Conservation (phyloP, 805 yeast species). For the Dipodascus geniculatus region DNA sequence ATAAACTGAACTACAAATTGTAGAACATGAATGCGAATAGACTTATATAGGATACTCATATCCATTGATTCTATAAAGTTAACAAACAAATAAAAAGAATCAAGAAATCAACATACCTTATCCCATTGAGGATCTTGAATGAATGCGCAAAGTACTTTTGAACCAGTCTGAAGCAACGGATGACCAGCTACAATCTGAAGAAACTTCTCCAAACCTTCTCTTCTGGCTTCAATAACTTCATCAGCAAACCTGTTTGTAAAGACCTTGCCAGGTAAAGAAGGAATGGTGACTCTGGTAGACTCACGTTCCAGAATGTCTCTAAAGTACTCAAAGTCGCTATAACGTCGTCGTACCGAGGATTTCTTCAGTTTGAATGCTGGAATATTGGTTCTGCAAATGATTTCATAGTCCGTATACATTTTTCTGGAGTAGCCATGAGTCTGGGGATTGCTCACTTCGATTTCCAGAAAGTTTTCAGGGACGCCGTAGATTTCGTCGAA, state of each 20-base stretch:
- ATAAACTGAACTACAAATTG: too few species aligned
- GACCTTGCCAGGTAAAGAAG: slow-evolving; percentile 85
- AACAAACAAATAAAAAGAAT: too few species aligned
- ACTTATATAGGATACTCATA: neutral
- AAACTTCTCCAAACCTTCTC: slow-evolving; percentile 76
- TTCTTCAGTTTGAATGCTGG: slow-evolving; percentile 65
- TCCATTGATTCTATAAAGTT: neutral
- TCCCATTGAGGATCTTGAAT: slow-evolving; percentile 84
- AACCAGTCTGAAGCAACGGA: slow-evolving; percentile 83
- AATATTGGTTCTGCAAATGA: slow-evolving; percentile 78
- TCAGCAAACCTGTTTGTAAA: slow-evolving; percentile 66
- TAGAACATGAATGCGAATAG: neutral
- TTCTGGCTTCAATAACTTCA: slow-evolving; percentile 69
- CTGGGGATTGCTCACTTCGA: slow-evolving; percentile 71
- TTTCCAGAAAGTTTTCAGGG: slow-evolving; percentile 88
- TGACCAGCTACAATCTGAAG: slow-evolving; percentile 73
- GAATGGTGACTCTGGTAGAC: slow-evolving; percentile 68
- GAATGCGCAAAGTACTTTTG: slow-evolving; percentile 65
- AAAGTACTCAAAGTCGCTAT: slow-evolving; percentile 80
- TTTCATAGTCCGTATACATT: slow-evolving; percentile 86
- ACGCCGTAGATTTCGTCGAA: slow-evolving; percentile 81
- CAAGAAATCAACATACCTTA: slow-evolving; percentile 17
- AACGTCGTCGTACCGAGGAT: slow-evolving; percentile 70
- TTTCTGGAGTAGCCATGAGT: slow-evolving; percentile 56
- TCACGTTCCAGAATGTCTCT: slow-evolving; percentile 65